Percentiles rank a stretch among this genome's conserved stretches.
phyloP scores from a whole-genome alignment of 2,329 filamentous ascomycete species.

The Knufia fluminis region DNA sequence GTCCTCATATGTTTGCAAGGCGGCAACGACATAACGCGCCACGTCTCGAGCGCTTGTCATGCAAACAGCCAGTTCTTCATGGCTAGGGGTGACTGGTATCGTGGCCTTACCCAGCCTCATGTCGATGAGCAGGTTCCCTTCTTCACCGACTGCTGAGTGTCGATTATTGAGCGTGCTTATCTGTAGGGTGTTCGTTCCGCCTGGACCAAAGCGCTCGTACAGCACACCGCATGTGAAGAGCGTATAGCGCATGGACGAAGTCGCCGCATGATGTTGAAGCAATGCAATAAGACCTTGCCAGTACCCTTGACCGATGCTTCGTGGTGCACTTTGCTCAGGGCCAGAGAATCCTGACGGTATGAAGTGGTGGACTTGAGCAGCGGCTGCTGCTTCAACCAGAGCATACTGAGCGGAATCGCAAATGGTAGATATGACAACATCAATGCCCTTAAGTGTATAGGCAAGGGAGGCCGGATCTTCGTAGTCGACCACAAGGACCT shows the following conservation, averaged over 20 bases:
- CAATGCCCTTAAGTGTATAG: conserved; percentile 60
- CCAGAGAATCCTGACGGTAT: conserved; percentile 71
- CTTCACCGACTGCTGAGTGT: conserved; percentile 37
- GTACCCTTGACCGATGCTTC: conserved; percentile 32
- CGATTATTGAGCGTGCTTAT: conserved; percentile 39
- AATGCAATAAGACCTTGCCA: conserved; percentile 52
- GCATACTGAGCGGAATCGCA: conserved; percentile 57
- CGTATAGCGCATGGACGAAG: conserved; percentile 54
- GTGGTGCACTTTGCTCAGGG: conserved; percentile 1
- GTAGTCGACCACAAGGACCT: conserved; percentile 56
- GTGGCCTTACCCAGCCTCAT: conserved; percentile 49
- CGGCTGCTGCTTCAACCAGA: conserved; percentile 62
- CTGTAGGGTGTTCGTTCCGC: conserved; percentile 51
- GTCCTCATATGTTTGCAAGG: conserved; percentile 47
- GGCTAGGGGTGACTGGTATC: conserved; percentile 43
- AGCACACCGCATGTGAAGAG: conserved; percentile 66
- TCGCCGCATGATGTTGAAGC: conserved; percentile 44
- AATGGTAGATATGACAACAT: conserved; percentile 67
- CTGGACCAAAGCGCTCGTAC: conserved; percentile 64
- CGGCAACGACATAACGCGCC: conserved; percentile 56
- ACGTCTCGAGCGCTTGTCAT: conserved; percentile 64
- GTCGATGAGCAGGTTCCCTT: conserved; percentile 60
- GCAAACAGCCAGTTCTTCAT: conserved; percentile 43
- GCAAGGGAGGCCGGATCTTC: conserved; percentile 47
- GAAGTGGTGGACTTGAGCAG: conserved; percentile 57